Evolutionary conservation across 164 flowering plant genomes (phyloP).

Genomic region (Nymphaea colorata): DNA sequence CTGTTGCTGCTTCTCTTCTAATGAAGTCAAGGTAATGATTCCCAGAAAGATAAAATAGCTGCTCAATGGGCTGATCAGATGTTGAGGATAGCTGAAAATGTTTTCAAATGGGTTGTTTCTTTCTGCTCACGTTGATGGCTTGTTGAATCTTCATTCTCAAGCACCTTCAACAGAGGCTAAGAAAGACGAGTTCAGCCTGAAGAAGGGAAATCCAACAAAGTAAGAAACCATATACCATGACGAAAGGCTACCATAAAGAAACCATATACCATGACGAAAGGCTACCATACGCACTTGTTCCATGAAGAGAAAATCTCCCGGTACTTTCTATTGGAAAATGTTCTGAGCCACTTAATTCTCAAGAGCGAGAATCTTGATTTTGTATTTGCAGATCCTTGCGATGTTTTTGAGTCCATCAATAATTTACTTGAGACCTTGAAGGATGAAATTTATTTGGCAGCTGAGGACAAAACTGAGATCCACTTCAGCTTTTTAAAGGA

Average conservation of each 20-base stretch:
- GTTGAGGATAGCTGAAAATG: slow-evolving; percentile 38
- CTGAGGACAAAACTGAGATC: slow-evolving; percentile 59
- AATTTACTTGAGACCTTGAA: slow-evolving; percentile 35
- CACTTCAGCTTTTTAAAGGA: slow-evolving; percentile 47
- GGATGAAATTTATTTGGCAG: slow-evolving; percentile 44
- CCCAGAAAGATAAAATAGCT: slow-evolving; percentile 1
- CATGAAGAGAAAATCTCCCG: slow-evolving; percentile 58
- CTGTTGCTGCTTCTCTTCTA: slow-evolving; percentile 27
- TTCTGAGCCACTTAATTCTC: slow-evolving; percentile 13
- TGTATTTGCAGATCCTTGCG: slow-evolving; percentile 18
- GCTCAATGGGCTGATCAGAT: slow-evolving; percentile 16
- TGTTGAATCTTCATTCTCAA: slow-evolving; percentile 14
- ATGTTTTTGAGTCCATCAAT: slow-evolving; percentile 35
- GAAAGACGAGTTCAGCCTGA: slow-evolving; percentile 1
- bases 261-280: slow-evolving; percentile 27
- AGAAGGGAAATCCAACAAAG: slow-evolving; percentile 1
- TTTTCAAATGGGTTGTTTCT: slow-evolving; percentile 68
- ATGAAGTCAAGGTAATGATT: slow-evolving; percentile 9
- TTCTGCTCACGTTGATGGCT: slow-evolving; percentile 67
- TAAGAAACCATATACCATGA: slow-evolving; percentile 19
- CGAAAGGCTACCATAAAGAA: slow-evolving; percentile 68
- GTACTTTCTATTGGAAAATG: slow-evolving; percentile 27
- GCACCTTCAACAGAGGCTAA: neutral
- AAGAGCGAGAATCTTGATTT: slow-evolving; percentile 10
- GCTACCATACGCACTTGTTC: slow-evolving; percentile 74